Evolutionary conservation across 2,329 filamentous ascomycete species (phyloP).

Genomic region (Blastomyces percursus): DNA sequence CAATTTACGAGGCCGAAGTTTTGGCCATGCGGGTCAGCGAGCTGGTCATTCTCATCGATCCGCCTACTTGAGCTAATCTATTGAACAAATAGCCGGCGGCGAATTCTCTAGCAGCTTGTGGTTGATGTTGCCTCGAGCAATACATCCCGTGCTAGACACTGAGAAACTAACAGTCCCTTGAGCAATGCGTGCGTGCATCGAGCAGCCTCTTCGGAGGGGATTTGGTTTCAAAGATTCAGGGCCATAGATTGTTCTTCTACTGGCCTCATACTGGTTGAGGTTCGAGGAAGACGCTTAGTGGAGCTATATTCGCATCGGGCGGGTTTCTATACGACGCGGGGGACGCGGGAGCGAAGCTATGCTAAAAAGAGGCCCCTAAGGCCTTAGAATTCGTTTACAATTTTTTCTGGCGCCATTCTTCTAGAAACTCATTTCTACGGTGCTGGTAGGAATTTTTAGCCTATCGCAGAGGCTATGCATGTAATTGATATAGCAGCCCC

Average conservation of each 20-base stretch:
- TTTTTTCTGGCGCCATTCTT: neutral
- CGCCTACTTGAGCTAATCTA: conserved; percentile 19
- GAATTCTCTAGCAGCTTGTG: conserved; percentile 21
- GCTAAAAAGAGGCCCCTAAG: conserved; percentile 12
- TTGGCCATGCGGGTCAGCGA: conserved; percentile 14
- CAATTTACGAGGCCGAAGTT: neutral
- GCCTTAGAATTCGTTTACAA: conserved; percentile 11
- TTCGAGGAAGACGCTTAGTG: conserved; percentile 17
- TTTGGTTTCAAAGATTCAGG: conserved; percentile 18
- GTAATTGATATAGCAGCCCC: neutral
- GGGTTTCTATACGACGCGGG: too few relatives aligned
- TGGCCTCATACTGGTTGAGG: conserved; percentile 15
- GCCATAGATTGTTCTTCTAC: conserved; percentile 24
- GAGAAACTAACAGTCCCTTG: conserved; percentile 18
- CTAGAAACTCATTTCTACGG: too few relatives aligned
- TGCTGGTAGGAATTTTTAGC: neutral
- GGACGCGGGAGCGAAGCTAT: conserved; percentile 11
- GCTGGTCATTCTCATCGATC: conserved; percentile 22
- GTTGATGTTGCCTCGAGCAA: conserved; percentile 25
- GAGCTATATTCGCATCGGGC: too few relatives aligned
- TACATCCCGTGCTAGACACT: conserved; percentile 22
- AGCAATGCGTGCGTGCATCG: conserved; percentile 18
- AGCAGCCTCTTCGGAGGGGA: conserved; percentile 18
- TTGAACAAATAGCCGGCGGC: conserved; percentile 23
- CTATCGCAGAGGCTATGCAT: neutral